Evolutionary conservation across 306 rosid genomes (phyloP), one percentile per base, ranked within the genome.

Genomic region (Cicer arietinum): DNA sequence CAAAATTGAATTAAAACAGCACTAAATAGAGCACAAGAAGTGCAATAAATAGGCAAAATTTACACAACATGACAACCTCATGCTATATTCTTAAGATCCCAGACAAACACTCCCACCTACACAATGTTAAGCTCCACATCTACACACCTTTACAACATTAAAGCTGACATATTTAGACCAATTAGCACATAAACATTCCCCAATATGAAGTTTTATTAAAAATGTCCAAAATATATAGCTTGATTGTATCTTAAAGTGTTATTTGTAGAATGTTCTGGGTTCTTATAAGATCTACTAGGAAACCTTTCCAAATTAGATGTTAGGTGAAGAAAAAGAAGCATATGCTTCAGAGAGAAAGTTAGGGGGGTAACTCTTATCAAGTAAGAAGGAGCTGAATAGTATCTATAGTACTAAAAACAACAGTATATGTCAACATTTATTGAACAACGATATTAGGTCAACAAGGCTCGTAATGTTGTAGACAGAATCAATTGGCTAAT

Each of bases 401-500:
- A 54, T 43, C 43, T 25, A 41, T 14, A 18, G n/a, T 7, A 59
- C 53, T 63, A 68, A 11, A 71, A 54, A 54, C 50, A 53, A 56
- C 45, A 10, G 45, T 12, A 75, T 18, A 56, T 46, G 53, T 25
- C 59, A 40, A 51, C 45, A 67, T 57, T 56, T 14, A 41, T 71
- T 11, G 35, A 73, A 73, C 10, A 59, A 75, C 35, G 20, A 63
- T 30, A 20, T 46, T 66, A 30, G 16, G 25, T 54, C 14, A 44
- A 63, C 43, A 8, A 51, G 37, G 37, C 37, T 7, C 52, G 8
- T 50, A 13, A 22, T 20, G 65, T 47, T 45, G 74, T 11, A 77
- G 30, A 46, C 10, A 45, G 53, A 74, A 69, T 59, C 37, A 37
- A 69, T 54, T 74, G 65, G 17, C 39, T 48, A 46, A 64, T 35